Evolutionary conservation across 2,329 filamentous ascomycete genomes (phyloP).

Genomic region (Fusarium sp.): DNA sequence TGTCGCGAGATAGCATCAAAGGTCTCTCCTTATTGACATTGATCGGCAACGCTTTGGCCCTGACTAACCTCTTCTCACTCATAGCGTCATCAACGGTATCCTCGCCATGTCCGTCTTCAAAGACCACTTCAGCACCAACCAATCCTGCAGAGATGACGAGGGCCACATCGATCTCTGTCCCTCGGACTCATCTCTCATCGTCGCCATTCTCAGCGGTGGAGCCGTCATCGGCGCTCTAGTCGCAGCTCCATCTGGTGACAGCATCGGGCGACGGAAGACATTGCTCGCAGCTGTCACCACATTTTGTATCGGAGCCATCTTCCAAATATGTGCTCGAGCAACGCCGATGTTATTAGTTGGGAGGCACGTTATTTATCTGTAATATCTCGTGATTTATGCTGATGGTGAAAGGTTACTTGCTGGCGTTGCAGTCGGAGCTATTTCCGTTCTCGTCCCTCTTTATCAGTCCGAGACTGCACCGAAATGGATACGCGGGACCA

Average conservation of each 20-base stretch:
- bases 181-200: slow-evolving; percentile 73
- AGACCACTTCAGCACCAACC: slow-evolving; percentile 66
- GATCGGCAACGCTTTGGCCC: background rate
- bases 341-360: slow-evolving; percentile 69
- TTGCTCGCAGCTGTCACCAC: slow-evolving; percentile 71
- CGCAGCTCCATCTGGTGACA: slow-evolving; percentile 75
- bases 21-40: slow-evolving; percentile 5
- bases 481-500: slow-evolving; percentile 80
- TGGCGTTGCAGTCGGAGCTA: slow-evolving; percentile 74
- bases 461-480: slow-evolving; percentile 85
- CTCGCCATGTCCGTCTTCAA: slow-evolving; percentile 76
- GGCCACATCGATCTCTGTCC: slow-evolving; percentile 57
- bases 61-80: slow-evolving; percentile 32
- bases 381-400: rapidly evolving
- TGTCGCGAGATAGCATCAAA: background rate
- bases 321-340: slow-evolving; percentile 71
- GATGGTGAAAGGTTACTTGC: slow-evolving; percentile 64
- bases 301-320: slow-evolving; percentile 75
- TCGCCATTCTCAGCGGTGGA: slow-evolving; percentile 83
- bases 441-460: slow-evolving; percentile 78
- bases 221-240: slow-evolving; percentile 77
- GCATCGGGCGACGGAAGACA: slow-evolving; percentile 73
- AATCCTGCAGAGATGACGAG: slow-evolving; percentile 53
- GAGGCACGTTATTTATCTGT: slow-evolving; percentile 55
- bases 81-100: slow-evolving; percentile 70